Base-by-base conservation (phyloP, 208 protist genomes). In the Trypanosomatidae sp. region DNA sequence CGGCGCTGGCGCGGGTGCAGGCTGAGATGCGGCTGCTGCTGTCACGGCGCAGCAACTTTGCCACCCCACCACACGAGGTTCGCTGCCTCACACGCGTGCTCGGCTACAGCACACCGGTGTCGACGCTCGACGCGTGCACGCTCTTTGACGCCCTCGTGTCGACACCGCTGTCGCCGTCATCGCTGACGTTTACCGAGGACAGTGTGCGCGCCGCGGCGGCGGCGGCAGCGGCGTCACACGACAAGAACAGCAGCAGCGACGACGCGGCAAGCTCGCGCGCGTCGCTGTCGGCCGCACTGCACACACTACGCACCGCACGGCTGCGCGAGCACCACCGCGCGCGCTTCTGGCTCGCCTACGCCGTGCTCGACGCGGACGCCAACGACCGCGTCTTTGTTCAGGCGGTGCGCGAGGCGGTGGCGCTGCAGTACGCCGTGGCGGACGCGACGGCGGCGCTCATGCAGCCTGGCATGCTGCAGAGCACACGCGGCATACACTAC, bases 391-490 rank as follows among this genome's bases (percentile, higher is more conserved):
- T 45, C 8, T 92, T 92, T 53, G 37, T 51, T 39, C 55, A 42
- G 19, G 79, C 76, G 2, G 48, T 92, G 21, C 37, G 61, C 28
- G 75, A 80, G 39, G 79, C 84, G 13, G 32, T 75, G 21, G 47
- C 54, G 5, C 61, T 92, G 23, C 76, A 87, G 42, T 58, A 73
- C 35, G 28, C 62, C 18, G 66, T 92, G 7, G 67, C 76, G 0
- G 61, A 67, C 20, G 79, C 79, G 13, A 84, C 84, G 0, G 67
- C 65, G 35, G 72, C 79, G 6, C 40, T 92, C 8, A 83, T 92
- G 76, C 84, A 88, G 55, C 79, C 77, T 1, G 79, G 84, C 21
- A 70, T 83, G 42, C 55, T 92, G 37, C 77, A 86, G 53, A 84
- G 73, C 66, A 92, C 73, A 18, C 63, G 59, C 11, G 74, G 70